Evolutionary conservation across 2,329 filamentous ascomycete genomes (phyloP).

Genomic region (Venturia asperata): DNA sequence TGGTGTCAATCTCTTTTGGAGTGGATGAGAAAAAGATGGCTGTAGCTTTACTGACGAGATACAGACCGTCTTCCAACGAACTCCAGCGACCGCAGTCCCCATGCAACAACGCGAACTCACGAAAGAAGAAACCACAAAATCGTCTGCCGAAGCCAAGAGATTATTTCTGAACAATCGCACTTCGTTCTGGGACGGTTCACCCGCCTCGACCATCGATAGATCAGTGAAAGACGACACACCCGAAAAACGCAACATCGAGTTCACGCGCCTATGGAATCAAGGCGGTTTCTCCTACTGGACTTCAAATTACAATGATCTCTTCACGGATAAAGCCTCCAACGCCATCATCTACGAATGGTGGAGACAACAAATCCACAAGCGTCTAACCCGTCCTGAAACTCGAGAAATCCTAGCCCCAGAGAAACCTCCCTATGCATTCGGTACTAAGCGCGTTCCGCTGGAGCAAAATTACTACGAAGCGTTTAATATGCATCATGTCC

Average conservation of each 20-base stretch:
- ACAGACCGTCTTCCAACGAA: conserved; percentile 55
- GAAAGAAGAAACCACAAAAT: conserved; percentile 33
- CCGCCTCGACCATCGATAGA: not conserved
- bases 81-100: conserved; percentile 57
- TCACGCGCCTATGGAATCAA: conserved; percentile 25
- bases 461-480: conserved; percentile 44
- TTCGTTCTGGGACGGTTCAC: conserved; percentile 11
- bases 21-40: not conserved
- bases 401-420: conserved; percentile 40
- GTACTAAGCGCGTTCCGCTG: conserved; percentile 41
- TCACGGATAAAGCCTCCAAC: conserved; percentile 38
- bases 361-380: conserved; percentile 37
- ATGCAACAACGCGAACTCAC: conserved; percentile 49
- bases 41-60: not conserved
- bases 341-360: conserved; percentile 42
- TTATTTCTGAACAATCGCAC: not conserved
- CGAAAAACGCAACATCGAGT: conserved; percentile 38
- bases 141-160: not conserved
- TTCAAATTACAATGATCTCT: conserved; percentile 36
- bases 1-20: too few species aligned
- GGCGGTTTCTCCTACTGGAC: conserved; percentile 40
- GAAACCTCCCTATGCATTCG: conserved; percentile 39
- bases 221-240: conserved; percentile 27
- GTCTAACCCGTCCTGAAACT: conserved; percentile 39
- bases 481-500: conserved; percentile 38